Evolutionary conservation across 495 filamentous ascomycete species (phyloP).

Genomic region (Hyaloscypha hepaticicola): DNA sequence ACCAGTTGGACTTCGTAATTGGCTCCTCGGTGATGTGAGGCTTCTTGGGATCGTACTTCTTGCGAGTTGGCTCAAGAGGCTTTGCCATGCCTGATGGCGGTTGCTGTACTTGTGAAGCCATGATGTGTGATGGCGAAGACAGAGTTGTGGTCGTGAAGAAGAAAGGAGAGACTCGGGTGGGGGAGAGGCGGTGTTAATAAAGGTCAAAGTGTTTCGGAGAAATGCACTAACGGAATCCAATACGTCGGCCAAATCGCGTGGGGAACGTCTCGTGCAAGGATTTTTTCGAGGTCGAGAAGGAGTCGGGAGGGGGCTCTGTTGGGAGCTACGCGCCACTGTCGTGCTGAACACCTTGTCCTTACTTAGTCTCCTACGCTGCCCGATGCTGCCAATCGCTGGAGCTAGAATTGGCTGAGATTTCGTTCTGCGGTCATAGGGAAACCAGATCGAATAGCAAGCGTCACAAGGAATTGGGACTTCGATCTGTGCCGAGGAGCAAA

Average conservation of each 20-base stretch:
- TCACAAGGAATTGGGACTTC: background rate
- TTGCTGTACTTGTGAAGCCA: constrained; percentile 26
- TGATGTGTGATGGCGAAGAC: constrained; percentile 27
- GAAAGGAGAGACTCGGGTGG: constrained; percentile 7
- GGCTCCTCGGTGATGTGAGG: constrained; percentile 57
- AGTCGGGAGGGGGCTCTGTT: background rate
- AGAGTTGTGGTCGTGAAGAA: constrained; percentile 10
- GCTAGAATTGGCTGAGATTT: background rate
- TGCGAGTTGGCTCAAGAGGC: constrained; percentile 24
- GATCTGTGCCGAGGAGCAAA: background rate
- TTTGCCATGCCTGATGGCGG: constrained; percentile 29
- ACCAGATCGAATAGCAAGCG: background rate
- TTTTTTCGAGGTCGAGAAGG: background rate
- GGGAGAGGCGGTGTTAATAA: constrained; percentile 17
- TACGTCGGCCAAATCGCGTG: constrained; percentile 3
- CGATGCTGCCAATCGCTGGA: background rate
- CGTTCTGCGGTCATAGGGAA: background rate
- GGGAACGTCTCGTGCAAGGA: constrained; percentile 1
- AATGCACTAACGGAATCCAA: constrained; percentile 1
- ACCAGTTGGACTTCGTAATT: constrained; percentile 86
- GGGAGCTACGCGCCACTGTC: background rate
- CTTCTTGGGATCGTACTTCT: constrained; percentile 50
- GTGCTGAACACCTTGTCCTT: background rate
- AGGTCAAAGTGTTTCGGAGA: constrained; percentile 14
- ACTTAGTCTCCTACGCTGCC: background rate